Evolutionary conservation across 2,329 filamentous ascomycete genomes (phyloP).

Genomic region (Aspergillus ochraceoroseus): DNA sequence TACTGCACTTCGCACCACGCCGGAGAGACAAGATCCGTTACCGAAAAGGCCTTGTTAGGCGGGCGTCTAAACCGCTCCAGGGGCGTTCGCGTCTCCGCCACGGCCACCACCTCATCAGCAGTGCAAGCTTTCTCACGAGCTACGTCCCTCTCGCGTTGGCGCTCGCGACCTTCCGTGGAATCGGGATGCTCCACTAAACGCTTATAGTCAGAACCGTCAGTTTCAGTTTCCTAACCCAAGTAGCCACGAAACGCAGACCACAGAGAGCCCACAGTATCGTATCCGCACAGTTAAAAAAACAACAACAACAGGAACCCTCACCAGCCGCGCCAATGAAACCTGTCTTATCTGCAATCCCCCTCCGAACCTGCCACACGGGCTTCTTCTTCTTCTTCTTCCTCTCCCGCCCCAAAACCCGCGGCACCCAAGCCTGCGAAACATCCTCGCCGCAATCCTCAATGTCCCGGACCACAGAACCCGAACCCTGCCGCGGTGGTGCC

Average conservation of each 20-base stretch:
- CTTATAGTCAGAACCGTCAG: conserved; percentile 60
- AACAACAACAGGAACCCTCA: conserved; percentile 22
- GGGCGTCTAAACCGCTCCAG: conserved; percentile 72
- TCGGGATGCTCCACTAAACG: conserved; percentile 54
- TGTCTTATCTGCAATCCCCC: conserved; percentile 25
- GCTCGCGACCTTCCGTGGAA: conserved; percentile 36
- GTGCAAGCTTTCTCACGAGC: conserved; percentile 28
- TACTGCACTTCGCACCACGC: conserved; percentile 97
- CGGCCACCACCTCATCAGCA: conserved; percentile 17
- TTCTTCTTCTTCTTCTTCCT: conserved; percentile 39
- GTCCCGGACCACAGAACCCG: conserved; percentile 28
- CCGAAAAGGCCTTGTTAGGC: conserved; percentile 73
- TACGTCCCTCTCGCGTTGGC: conserved; percentile 30
- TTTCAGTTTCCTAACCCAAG: conserved; percentile 22
- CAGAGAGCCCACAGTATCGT: too few species aligned
- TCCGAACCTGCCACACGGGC: conserved; percentile 25
- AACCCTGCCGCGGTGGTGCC: conserved; percentile 22
- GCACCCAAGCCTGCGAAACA: conserved; percentile 35
- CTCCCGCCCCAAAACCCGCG: conserved; percentile 42
- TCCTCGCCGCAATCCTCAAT: conserved; percentile 45
- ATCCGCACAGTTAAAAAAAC: too few species aligned
- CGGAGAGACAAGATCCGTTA: conserved; percentile 81
- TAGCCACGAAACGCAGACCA: not conserved
- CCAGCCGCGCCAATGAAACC: conserved; percentile 30
- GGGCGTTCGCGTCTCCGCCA: conserved; percentile 54